phyloP scores from a whole-genome alignment of 2,329 filamentous ascomycete genomes.

The Setomelanomma holmii region DNA sequence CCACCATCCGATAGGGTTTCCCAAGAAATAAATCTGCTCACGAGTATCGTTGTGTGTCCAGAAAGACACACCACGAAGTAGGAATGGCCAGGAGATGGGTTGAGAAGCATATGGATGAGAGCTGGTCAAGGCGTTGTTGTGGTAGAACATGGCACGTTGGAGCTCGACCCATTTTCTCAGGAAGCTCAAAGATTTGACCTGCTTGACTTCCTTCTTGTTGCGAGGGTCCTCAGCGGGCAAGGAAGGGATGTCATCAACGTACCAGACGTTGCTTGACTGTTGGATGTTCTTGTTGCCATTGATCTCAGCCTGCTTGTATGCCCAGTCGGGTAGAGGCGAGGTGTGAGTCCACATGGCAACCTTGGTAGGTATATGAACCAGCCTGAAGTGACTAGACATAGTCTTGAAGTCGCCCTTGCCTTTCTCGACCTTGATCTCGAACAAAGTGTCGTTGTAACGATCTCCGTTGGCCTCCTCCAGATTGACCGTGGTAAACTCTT shows the following conservation, averaged over 20 bases:
- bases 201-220: conserved; percentile 74
- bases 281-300: conserved; percentile 97
- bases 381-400: conserved; percentile 91
- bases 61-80: conserved; percentile 96
- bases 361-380: conserved; percentile 92
- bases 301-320: conserved; percentile 95
- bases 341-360: conserved; percentile 99
- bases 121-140: conserved; percentile 97
- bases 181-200: conserved; percentile 87
- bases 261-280: conserved; percentile 92
- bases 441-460: conserved; percentile 87
- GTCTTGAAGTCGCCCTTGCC: conserved; percentile 83
- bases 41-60: conserved; percentile 97
- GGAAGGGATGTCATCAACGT: conserved; percentile 88
- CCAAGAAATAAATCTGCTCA: conserved; percentile 97
- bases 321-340: conserved; percentile 96
- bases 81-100: conserved; percentile 97
- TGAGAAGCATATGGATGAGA: conserved; percentile 95
- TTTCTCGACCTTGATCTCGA: conserved; percentile 93
- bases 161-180: conserved; percentile 94
- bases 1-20: conserved; percentile 98
- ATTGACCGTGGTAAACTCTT: conserved; percentile 90
- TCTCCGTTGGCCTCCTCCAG: conserved; percentile 74
- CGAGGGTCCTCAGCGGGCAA: conserved; percentile 75
- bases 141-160: conserved; percentile 98